A percentile compares a stretch with the other conserved stretches of the same genome.
Conservation (phyloP, 2,329 filamentous ascomycete genomes). For the Ceratocystiopsis sp. region DNA sequence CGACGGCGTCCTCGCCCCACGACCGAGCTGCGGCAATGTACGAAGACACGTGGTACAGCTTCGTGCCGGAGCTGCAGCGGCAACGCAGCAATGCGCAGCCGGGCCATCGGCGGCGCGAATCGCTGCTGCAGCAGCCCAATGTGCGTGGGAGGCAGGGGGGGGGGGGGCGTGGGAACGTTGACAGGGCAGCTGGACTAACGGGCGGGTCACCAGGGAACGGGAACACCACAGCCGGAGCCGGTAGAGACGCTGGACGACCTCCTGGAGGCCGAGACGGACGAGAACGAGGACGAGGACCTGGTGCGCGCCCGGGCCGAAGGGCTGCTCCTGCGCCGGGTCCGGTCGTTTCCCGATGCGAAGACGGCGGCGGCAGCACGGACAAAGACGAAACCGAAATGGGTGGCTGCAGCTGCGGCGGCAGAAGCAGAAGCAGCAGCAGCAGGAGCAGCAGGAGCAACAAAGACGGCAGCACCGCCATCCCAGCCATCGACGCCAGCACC, state of each 20-base stretch:
- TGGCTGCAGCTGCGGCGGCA: slow-evolving; percentile 14
- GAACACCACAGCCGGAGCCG: slow-evolving; percentile 31
- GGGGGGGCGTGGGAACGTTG: background rate
- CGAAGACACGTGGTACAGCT: slow-evolving; percentile 73
- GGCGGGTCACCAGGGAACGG: slow-evolving; percentile 26
- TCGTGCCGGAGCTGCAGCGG: slow-evolving; percentile 45
- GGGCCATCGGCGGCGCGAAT: slow-evolving; percentile 49
- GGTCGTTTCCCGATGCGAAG: slow-evolving; percentile 68
- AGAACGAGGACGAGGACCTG: slow-evolving; percentile 17
- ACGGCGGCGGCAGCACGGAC: slow-evolving; percentile 20
- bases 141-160: slow-evolving; percentile 21
- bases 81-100: slow-evolving; percentile 27
- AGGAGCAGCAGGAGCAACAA: background rate
- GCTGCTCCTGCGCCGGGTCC: slow-evolving; percentile 42
- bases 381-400: slow-evolving; percentile 37
- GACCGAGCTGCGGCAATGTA: slow-evolving; percentile 35
- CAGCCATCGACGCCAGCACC: background rate
- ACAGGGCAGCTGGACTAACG: too few species aligned
- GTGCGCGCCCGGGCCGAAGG: slow-evolving; percentile 41
- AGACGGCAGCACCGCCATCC: background rate
- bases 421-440: background rate
- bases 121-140: slow-evolving; percentile 50
- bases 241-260: slow-evolving; percentile 40
- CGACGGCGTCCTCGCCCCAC: too few species aligned
- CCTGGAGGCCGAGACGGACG: slow-evolving; percentile 37